Evolutionary conservation across 306 rosid species (phyloP).

Genomic region (Cucumis cinereus): DNA sequence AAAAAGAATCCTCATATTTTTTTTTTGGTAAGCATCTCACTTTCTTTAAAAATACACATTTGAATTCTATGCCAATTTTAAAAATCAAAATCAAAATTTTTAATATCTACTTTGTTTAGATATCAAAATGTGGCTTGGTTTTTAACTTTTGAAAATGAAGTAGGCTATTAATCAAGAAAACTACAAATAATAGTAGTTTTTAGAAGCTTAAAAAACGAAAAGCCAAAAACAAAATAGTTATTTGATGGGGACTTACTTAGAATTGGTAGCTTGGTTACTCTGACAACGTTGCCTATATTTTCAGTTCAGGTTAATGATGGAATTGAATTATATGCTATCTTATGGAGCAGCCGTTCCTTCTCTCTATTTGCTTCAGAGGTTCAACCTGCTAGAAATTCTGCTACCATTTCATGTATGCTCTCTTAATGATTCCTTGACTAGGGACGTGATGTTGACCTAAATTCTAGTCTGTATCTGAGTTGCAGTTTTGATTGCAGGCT

Average conservation of each 20-base stretch:
- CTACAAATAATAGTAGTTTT: too few species aligned
- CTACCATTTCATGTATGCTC: constrained; percentile 73
- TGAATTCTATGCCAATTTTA: too few species aligned
- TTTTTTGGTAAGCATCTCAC: too few species aligned
- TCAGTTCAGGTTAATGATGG: constrained; percentile 71
- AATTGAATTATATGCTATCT: constrained; percentile 82
- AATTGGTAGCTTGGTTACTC: neutral
- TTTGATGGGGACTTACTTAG: neutral
- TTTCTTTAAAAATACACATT: too few species aligned
- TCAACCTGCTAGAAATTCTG: constrained; percentile 46
- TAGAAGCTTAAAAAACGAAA: too few species aligned
- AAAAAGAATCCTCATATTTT: too few species aligned
- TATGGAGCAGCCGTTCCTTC: constrained; percentile 88
- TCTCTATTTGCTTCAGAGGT: constrained; percentile 55
- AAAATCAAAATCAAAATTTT: too few species aligned
- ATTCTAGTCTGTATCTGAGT: constrained; percentile 14
- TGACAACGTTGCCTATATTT: constrained; percentile 12
- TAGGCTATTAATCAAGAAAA: too few species aligned
- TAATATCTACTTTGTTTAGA: too few species aligned
- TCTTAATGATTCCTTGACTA: neutral
- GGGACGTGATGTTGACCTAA: neutral
- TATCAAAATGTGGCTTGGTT: too few species aligned
- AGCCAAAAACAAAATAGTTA: too few species aligned
- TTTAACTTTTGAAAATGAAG: too few species aligned
- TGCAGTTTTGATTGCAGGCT: constrained; percentile 46